Evolutionary conservation across 257 asterid species (phyloP).

Genomic region (Solanum piurae): DNA sequence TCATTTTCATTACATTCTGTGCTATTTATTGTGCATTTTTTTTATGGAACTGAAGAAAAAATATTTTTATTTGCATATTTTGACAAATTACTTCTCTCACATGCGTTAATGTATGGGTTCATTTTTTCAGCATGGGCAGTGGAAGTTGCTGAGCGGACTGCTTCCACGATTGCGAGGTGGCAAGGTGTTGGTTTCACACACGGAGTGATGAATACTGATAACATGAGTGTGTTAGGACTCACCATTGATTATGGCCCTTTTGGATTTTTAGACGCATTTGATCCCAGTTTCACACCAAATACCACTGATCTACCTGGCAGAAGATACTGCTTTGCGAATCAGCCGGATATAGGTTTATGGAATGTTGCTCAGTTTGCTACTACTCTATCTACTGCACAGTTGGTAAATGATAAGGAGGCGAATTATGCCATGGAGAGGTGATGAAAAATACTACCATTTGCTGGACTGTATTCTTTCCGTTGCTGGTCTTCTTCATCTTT

Average conservation of each 20-base stretch:
- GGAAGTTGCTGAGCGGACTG: conserved; percentile 92
- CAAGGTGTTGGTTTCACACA: conserved; percentile 99
- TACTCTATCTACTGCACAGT: conserved; percentile 61
- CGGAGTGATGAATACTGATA: conserved; percentile 96
- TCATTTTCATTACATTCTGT: background rate
- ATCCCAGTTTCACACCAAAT: conserved; percentile 97
- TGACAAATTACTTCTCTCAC: background rate
- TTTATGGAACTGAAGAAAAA: background rate
- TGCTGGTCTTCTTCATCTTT: background rate
- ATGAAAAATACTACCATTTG: background rate
- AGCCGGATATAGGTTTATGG: conserved; percentile 97
- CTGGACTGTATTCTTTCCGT: background rate
- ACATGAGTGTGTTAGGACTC: conserved; percentile 92
- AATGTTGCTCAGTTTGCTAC: conserved; percentile 78
- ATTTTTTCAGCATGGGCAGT: conserved; percentile 86
- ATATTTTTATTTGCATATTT: background rate
- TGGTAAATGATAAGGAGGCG: conserved; percentile 71
- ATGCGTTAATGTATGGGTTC: background rate
- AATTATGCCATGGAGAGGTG: conserved; percentile 92
- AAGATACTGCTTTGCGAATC: conserved; percentile 95
- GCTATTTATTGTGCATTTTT: background rate
- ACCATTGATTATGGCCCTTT: conserved; percentile 98
- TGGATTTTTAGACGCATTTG: conserved; percentile 97
- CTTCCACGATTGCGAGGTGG: conserved; percentile 85
- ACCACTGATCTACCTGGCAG: conserved; percentile 99